Evolutionary conservation across 495 filamentous ascomycete species (phyloP), one percentile per base, ranked within the genome.

Genomic region (Geoglossum glabrum): DNA sequence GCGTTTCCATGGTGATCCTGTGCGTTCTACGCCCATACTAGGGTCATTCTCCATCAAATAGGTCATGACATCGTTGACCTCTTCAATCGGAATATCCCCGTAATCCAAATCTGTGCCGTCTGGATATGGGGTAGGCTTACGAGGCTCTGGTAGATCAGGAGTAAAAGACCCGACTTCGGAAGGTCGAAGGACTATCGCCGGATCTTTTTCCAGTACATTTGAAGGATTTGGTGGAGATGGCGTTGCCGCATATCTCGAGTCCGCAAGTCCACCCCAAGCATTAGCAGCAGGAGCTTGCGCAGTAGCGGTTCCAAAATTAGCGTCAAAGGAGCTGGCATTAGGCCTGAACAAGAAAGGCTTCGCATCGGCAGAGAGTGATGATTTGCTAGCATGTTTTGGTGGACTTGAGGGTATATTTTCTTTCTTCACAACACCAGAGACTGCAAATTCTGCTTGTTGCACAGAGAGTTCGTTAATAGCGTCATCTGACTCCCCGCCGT

Each of bases 61-160:
- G 19, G 82, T 80, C 86, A 94, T 92, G 55, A 94, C 74, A 27
- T 79, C 85, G 68, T 94, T 87, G 61, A 93, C 81, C 65, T 93
- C 87, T 57, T 83, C 81, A 60, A 85, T 83, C 45, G 84, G 80
- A 25, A 79, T 79, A 47, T 78, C 71, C 30, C 64, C 62, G 31
- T 61, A 60, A 30, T 64, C 59, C 15, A 57, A 55, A 28, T 56
- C 56, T 9, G 59, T 59, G n/a, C 61, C 57, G 10, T 52, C 49
- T 9, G 36, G 34, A 30, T 68, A 63, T 9, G 60, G 57, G 15
- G 67, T 61, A 0, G 67, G 66, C 45, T 63, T 64, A 54, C 64
- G 57, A 21, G 60, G 60, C 36, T 66, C 64, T 13, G 63, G 61
- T 27, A 71, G 64, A 17, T 65, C 61, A 57, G 55, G 52, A 28